Evolutionary conservation across 2,329 filamentous ascomycete species (phyloP).

Genomic region (Fusarium sambucinum): DNA sequence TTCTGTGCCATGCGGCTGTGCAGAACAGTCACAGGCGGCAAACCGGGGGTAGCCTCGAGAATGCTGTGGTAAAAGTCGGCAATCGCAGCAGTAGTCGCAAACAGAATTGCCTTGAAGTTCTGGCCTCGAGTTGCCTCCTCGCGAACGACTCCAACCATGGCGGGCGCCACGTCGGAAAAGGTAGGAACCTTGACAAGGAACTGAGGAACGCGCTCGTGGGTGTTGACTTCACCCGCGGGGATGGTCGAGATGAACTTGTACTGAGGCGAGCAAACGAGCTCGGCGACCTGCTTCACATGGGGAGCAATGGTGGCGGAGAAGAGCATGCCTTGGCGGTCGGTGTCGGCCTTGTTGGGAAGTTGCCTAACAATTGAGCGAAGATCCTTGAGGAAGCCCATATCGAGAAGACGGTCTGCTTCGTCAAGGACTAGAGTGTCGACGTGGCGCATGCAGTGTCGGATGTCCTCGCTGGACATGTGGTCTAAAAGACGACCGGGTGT

Average conservation of each 20-base stretch:
- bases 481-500: slow-evolving; percentile 84
- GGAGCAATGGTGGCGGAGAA: slow-evolving; percentile 87
- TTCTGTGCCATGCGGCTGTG: slow-evolving; percentile 65
- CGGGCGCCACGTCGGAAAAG: slow-evolving; percentile 74
- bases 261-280: slow-evolving; percentile 72
- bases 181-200: slow-evolving; percentile 75
- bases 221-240: slow-evolving; percentile 77
- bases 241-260: slow-evolving; percentile 90
- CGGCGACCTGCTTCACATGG: slow-evolving; percentile 82
- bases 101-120: slow-evolving; percentile 86
- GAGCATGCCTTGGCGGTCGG: slow-evolving; percentile 78
- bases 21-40: slow-evolving; percentile 60
- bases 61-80: slow-evolving; percentile 65
- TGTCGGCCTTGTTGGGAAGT: slow-evolving; percentile 71
- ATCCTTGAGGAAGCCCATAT: slow-evolving; percentile 85
- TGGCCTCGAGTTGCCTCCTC: slow-evolving; percentile 57
- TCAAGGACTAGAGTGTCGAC: slow-evolving; percentile 86
- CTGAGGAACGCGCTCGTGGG: slow-evolving; percentile 82
- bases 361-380: slow-evolving; percentile 81
- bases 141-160: slow-evolving; percentile 68
- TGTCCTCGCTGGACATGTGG: slow-evolving; percentile 79
- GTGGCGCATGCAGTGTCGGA: slow-evolving; percentile 72
- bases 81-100: slow-evolving; percentile 72
- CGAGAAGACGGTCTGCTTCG: slow-evolving; percentile 83
- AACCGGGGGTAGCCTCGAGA: slow-evolving; percentile 55